phyloP scores from a whole-genome alignment of 495 filamentous ascomycete species.

The Daldinia vernicosa region DNA sequence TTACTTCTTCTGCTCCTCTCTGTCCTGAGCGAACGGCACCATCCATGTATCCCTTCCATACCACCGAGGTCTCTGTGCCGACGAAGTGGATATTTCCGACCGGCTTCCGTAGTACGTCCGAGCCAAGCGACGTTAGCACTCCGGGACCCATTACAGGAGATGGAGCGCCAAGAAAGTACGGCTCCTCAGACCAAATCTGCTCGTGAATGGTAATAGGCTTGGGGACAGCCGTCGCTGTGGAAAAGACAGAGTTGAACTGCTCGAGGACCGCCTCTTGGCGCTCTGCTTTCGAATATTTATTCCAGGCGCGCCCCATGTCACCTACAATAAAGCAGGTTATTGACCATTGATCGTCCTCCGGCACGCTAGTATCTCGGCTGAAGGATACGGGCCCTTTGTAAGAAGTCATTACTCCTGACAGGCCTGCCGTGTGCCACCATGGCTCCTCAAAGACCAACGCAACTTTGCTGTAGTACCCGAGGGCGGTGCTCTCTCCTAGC shows the following conservation, averaged over 20 bases:
- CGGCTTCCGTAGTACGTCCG: conserved; percentile 25
- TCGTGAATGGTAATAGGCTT: conserved; percentile 33
- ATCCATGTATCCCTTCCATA: conserved; percentile 59
- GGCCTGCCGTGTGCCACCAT: conserved; percentile 50
- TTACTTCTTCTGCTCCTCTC: conserved; percentile 49
- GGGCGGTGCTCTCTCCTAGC: conserved; percentile 34
- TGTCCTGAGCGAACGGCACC: conserved; percentile 53
- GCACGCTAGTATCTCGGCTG: conserved; percentile 53
- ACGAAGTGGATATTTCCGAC: conserved; percentile 53
- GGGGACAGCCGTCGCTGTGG: not conserved
- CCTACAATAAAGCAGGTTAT: conserved; percentile 56
- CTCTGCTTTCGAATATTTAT: conserved; percentile 12
- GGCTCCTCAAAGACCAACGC: conserved; percentile 50
- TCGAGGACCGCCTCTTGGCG: conserved; percentile 13
- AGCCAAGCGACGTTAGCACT: conserved; percentile 23
- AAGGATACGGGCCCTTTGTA: conserved; percentile 50
- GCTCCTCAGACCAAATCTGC: conserved; percentile 33
- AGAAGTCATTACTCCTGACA: conserved; percentile 49
- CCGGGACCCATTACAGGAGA: conserved; percentile 35
- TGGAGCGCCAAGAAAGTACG: conserved; percentile 37
- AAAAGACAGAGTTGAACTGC: conserved; percentile 24
- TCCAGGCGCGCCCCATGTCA: conserved; percentile 48
- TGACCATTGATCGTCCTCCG: conserved; percentile 46
- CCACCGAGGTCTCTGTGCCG: conserved; percentile 51
- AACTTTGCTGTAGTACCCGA: conserved; percentile 53